A percentile compares a stretch with the other conserved stretches of the same genome.
These are phyloP conservation scores for Protomyces macrosporus DNA, from an alignment of 1,139 yeast species.

Conservation along the genomic window DNA sequence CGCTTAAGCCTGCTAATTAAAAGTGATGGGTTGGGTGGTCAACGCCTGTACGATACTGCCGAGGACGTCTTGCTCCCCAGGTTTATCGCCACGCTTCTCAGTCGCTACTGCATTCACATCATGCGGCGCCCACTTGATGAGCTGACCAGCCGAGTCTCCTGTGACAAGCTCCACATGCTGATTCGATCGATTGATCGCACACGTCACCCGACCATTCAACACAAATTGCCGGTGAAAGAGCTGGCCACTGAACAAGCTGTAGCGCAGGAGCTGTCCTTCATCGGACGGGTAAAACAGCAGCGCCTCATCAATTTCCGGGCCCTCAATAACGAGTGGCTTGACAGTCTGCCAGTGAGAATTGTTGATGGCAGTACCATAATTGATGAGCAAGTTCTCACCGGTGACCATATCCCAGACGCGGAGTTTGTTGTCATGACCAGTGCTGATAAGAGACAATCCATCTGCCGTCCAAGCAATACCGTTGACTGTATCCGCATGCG, in stretches of 20 bases:
- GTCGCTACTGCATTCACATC: neutral
- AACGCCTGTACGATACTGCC: neutral
- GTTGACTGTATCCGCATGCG: constrained; percentile 72
- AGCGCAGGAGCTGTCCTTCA: constrained; percentile 68
- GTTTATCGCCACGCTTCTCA: neutral
- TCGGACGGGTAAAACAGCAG: constrained; percentile 69
- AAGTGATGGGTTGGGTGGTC: constrained; percentile 4
- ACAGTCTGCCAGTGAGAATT: constrained; percentile 50
- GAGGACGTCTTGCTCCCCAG: neutral
- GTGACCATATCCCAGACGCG: constrained; percentile 63
- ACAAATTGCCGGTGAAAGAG: constrained; percentile 45
- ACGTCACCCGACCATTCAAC: constrained; percentile 21
- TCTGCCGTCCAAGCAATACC: constrained; percentile 64
- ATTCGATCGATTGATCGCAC: constrained; percentile 12
- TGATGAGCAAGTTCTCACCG: constrained; percentile 58
- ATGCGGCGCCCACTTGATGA: constrained; percentile 3
- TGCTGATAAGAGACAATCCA: constrained; percentile 56
- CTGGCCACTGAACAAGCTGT: constrained; percentile 59
- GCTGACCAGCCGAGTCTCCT: constrained; percentile 21
- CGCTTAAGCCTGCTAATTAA: neutral
- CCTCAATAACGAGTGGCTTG: constrained; percentile 42
- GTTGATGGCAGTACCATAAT: constrained; percentile 73
- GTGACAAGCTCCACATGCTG: constrained; percentile 8
- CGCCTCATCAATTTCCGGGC: constrained; percentile 46
- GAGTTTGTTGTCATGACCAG: constrained; percentile 73